phyloP scores from a whole-genome alignment of 768 basidiomycete genomes.

The Austroboletus eburneus region DNA sequence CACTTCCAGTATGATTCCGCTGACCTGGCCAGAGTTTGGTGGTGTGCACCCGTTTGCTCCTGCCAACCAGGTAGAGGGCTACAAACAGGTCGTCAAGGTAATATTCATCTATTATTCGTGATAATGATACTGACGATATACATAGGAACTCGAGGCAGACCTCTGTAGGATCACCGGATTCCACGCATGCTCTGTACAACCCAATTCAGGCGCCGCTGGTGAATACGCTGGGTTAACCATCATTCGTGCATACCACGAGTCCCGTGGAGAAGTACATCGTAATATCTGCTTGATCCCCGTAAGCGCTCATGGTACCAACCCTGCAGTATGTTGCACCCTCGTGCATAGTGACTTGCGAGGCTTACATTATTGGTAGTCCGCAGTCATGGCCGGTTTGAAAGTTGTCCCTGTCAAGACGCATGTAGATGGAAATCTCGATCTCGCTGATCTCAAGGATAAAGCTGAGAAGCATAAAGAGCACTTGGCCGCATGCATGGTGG shows the following conservation, averaged over 20 bases:
- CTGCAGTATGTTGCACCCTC: slow-evolving; percentile 61
- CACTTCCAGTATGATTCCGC: slow-evolving; percentile 94
- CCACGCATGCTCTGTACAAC: slow-evolving; percentile 92
- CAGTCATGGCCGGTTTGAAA: slow-evolving; percentile 95
- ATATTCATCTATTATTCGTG: neutral
- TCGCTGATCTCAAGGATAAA: slow-evolving; percentile 80
- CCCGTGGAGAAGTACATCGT: slow-evolving; percentile 78
- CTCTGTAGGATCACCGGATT: slow-evolving; percentile 96
- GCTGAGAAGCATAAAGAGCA: slow-evolving; percentile 89
- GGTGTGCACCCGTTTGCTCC: slow-evolving; percentile 93
- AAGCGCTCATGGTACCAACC: slow-evolving; percentile 98
- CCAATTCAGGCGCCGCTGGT: slow-evolving; percentile 97
- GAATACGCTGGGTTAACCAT: slow-evolving; percentile 96
- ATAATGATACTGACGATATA: slow-evolving; percentile 8
- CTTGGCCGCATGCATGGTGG: slow-evolving; percentile 93
- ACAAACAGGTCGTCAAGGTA: slow-evolving; percentile 75
- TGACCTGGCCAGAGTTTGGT: slow-evolving; percentile 93
- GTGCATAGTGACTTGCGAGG: neutral
- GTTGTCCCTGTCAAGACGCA: slow-evolving; percentile 94
- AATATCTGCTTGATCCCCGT: slow-evolving; percentile 92
- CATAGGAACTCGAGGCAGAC: slow-evolving; percentile 86
- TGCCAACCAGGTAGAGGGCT: slow-evolving; percentile 83
- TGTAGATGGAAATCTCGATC: slow-evolving; percentile 82
- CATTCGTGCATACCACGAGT: slow-evolving; percentile 92
- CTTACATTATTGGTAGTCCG: slow-evolving; percentile 56